Percentiles rank a stretch among this genome's conserved stretches.
Evolutionary conservation across 352 stramenopile genomes (phyloP).

Genomic region (Phytophthora syringae): DNA sequence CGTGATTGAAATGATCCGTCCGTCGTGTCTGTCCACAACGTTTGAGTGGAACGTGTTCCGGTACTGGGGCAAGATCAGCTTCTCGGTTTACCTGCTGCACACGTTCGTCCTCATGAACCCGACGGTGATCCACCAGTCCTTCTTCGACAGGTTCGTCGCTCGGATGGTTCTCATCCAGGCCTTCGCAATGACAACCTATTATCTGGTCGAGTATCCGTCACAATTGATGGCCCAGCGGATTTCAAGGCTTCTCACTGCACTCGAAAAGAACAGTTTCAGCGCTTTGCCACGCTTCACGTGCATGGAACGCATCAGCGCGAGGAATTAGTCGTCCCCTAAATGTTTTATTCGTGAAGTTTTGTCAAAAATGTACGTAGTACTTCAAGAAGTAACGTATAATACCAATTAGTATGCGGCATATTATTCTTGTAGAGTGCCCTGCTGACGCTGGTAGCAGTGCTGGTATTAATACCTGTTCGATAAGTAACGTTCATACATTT

Average conservation of each 20-base stretch:
- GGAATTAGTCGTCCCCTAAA: background rate
- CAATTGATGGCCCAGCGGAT: conserved; percentile 39
- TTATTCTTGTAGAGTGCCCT: too few relatives aligned
- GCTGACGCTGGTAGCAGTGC: too few relatives aligned
- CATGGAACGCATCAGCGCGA: conserved; percentile 5
- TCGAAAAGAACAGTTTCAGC: conserved; percentile 17
- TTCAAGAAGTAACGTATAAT: too few relatives aligned
- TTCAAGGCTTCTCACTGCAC: conserved; percentile 7
- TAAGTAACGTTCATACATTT: too few relatives aligned
- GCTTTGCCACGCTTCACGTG: conserved; percentile 1
- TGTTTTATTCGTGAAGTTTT: background rate
- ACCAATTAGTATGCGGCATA: too few relatives aligned
- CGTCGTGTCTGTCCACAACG: conserved; percentile 25
- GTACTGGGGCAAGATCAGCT: conserved; percentile 37
- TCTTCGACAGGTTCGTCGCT: conserved; percentile 49
- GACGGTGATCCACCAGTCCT: background rate
- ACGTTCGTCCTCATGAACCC: conserved; percentile 30
- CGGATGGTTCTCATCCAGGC: conserved; percentile 33
- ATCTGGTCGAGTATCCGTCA: conserved; percentile 53
- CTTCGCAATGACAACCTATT: conserved; percentile 42
- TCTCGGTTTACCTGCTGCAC: conserved; percentile 35
- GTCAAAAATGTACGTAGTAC: too few relatives aligned
- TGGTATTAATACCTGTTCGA: too few relatives aligned
- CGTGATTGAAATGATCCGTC: conserved; percentile 30
- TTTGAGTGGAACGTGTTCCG: conserved; percentile 34